phyloP scores from a whole-genome alignment of 169 alveolate genomes.

The Hammondia hammondi region DNA sequence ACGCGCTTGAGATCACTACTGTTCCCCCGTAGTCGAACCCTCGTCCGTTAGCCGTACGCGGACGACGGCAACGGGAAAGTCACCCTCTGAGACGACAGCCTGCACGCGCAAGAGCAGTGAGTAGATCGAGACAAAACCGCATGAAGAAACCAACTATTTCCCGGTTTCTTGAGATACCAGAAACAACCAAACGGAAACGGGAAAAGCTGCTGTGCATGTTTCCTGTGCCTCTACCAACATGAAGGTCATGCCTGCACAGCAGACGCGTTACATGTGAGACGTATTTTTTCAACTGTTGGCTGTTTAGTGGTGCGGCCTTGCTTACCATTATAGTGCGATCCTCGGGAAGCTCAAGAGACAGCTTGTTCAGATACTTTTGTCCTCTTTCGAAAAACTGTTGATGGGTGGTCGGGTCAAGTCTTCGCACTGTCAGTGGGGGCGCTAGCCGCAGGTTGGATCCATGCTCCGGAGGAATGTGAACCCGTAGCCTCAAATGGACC shows the following conservation, averaged over 20 bases:
- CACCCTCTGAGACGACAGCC: constrained; percentile 34
- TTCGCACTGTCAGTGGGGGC: constrained; percentile 8
- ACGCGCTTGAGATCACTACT: no score
- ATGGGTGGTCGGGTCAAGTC: background rate
- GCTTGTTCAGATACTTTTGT: constrained; percentile 6
- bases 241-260: no score
- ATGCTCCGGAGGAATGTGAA: background rate
- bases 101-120: background rate
- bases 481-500: background rate
- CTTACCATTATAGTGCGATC: background rate
- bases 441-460: background rate
- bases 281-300: no score
- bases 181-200: no score
- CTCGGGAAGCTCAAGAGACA: background rate
- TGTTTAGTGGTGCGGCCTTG: no score
- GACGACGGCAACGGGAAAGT: background rate
- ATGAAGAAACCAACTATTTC: no score
- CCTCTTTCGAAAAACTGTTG: background rate
- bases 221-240: no score
- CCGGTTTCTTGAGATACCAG: background rate
- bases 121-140: background rate
- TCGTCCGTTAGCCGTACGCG: constrained; percentile 19
- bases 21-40: background rate
- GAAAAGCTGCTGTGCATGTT: no score
- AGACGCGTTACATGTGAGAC: no score